Percentiles rank a stretch among this genome's conserved stretches.
Conservation (phyloP, 495 filamentous ascomycete species). For the Penicillium goetzii region DNA sequence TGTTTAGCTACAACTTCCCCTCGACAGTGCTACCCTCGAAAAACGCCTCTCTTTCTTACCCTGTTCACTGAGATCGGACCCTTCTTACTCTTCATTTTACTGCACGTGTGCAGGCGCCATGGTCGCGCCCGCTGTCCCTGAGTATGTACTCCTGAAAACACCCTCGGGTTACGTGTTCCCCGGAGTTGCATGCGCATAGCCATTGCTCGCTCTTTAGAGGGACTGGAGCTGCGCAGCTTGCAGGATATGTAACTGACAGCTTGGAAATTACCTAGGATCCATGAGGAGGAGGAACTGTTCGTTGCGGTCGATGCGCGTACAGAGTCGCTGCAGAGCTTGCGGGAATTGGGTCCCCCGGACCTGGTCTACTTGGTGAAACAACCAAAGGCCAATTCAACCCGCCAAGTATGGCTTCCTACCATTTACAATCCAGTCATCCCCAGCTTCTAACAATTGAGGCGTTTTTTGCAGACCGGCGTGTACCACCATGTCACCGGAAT, state of each 20-base stretch:
- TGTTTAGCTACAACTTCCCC: slow-evolving; percentile 24
- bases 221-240: slow-evolving; percentile 14
- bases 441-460: slow-evolving; percentile 10
- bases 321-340: slow-evolving; percentile 77
- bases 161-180: slow-evolving; percentile 42
- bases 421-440: neutral
- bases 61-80: slow-evolving; percentile 8
- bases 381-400: slow-evolving; percentile 58
- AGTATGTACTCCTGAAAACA: slow-evolving; percentile 60
- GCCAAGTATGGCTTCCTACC: slow-evolving; percentile 44
- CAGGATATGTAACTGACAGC: slow-evolving; percentile 26
- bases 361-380: slow-evolving; percentile 94
- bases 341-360: slow-evolving; percentile 94
- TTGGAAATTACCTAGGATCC: slow-evolving; percentile 63
- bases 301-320: slow-evolving; percentile 88
- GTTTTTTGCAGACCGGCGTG: slow-evolving; percentile 68
- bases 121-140: slow-evolving; percentile 87
- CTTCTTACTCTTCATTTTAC: slow-evolving; percentile 1
- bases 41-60: slow-evolving; percentile 4
- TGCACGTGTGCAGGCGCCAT: slow-evolving; percentile 57
- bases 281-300: slow-evolving; percentile 81
- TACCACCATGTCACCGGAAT: slow-evolving; percentile 99
- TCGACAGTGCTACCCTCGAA: slow-evolving; percentile 4
- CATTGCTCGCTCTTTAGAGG: slow-evolving; percentile 22
- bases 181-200: slow-evolving; percentile 33